Evolutionary conservation across 345 rosid species (phyloP).

Genomic region (Gossypium sturtianum): DNA sequence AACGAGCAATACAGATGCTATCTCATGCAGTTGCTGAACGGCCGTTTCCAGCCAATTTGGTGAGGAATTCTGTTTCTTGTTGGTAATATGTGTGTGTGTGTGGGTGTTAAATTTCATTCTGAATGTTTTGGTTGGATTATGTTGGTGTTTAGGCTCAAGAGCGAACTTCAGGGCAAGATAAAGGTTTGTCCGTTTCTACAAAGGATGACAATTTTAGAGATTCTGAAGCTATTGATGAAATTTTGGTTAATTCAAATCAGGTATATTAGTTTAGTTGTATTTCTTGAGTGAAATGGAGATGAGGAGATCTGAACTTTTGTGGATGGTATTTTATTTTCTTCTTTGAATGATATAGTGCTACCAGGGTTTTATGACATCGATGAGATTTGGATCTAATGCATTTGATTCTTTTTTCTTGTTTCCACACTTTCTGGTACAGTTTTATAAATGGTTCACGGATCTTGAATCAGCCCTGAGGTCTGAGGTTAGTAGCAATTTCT

Average conservation of each 20-base stretch:
- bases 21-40: slow-evolving; percentile 74
- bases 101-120: background rate
- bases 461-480: slow-evolving; percentile 97
- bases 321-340: background rate
- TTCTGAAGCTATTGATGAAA: slow-evolving; percentile 63
- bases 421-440: slow-evolving; percentile 34
- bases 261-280: slow-evolving; percentile 19
- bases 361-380: background rate
- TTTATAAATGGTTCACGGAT: slow-evolving; percentile 97
- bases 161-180: slow-evolving; percentile 50
- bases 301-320: background rate
- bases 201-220: slow-evolving; percentile 45
- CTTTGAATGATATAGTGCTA: background rate
- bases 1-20: slow-evolving; percentile 55
- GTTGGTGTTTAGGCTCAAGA: slow-evolving; percentile 50
- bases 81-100: background rate
- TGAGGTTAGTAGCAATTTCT: slow-evolving; percentile 59
- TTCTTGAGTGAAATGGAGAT: background rate
- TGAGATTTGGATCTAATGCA: slow-evolving; percentile 2
- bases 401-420: background rate
- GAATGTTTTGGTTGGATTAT: background rate
- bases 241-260: slow-evolving; percentile 83
- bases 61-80: slow-evolving; percentile 21
- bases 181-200: slow-evolving; percentile 44
- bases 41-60: slow-evolving; percentile 74